phyloP scores from a whole-genome alignment of 164 flowering plant genomes.

The Platanus orientalis region DNA sequence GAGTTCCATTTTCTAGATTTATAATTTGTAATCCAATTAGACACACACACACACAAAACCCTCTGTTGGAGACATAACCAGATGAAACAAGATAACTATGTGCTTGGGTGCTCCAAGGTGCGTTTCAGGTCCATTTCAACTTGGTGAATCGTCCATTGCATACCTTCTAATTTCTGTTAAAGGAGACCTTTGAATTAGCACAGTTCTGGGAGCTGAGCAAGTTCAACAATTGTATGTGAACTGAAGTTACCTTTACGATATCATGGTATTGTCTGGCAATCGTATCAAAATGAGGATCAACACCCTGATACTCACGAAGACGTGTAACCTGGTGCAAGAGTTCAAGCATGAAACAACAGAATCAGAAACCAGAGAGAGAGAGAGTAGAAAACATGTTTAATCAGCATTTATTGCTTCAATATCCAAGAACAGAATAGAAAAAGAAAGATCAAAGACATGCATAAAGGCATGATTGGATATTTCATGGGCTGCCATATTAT shows the following conservation, averaged over 20 bases:
- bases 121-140: constrained; percentile 92
- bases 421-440: too few relatives aligned
- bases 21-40: too few relatives aligned
- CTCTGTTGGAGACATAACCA: background rate
- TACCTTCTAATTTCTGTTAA: constrained; percentile 75
- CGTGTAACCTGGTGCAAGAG: constrained; percentile 62
- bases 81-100: background rate
- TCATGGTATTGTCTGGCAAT: constrained; percentile 97
- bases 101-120: constrained; percentile 17
- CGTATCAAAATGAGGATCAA: constrained; percentile 89
- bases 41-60: too few relatives aligned
- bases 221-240: background rate
- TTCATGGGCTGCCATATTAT: too few relatives aligned
- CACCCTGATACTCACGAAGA: constrained; percentile 93
- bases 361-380: background rate
- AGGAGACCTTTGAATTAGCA: constrained; percentile 3
- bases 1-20: too few relatives aligned
- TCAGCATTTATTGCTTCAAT: too few relatives aligned
- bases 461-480: too few relatives aligned
- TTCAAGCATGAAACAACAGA: constrained; percentile 1
- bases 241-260: constrained; percentile 60
- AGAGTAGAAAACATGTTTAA: too few relatives aligned
- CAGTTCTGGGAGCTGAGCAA: background rate
- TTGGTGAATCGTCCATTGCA: constrained; percentile 96
- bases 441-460: too few relatives aligned